Conservation (phyloP, 1,284 basidiomycete genomes). For the Leccinum huronense region DNA sequence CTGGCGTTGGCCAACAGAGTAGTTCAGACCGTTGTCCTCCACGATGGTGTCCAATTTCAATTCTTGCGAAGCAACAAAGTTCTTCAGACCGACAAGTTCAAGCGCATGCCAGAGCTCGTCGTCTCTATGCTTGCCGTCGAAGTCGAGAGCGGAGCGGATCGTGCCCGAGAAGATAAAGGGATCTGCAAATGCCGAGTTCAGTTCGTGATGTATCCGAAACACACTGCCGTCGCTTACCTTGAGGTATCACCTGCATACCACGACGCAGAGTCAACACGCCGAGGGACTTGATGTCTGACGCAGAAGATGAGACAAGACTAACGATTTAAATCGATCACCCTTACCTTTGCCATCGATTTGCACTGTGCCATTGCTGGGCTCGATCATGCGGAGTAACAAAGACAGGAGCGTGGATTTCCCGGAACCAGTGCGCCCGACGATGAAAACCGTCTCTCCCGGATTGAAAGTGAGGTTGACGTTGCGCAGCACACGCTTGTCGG, state of each 20-base stretch:
- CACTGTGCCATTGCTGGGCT: conserved; percentile 26
- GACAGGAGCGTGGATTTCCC: conserved; percentile 85
- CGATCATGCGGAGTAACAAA: conserved; percentile 32
- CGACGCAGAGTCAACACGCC: conserved; percentile 31
- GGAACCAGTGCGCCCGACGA: conserved; percentile 88
- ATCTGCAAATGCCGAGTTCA: conserved; percentile 17
- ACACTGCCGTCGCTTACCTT: conserved; percentile 19
- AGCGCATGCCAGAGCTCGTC: conserved; percentile 31
- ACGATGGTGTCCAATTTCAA: conserved; percentile 32
- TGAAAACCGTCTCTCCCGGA: conserved; percentile 84
- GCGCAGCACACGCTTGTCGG: conserved; percentile 57
- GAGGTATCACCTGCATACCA: conserved; percentile 33
- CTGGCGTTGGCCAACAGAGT: conserved; percentile 35
- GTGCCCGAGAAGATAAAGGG: conserved; percentile 36
- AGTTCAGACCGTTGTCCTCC: conserved; percentile 33
- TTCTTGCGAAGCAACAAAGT: conserved; percentile 27
- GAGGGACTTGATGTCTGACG: conserved; percentile 29
- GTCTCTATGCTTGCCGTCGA: conserved; percentile 14
- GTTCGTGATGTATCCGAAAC: neutral
- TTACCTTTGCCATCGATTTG: conserved; percentile 34
- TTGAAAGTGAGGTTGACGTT: conserved; percentile 78
- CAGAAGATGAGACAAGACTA: neutral
- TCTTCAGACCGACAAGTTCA: conserved; percentile 34
- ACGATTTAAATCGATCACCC: neutral
- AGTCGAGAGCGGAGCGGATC: conserved; percentile 32